Evolutionary conservation across 306 rosid genomes (phyloP).

Genomic region (Vigna angularis): DNA sequence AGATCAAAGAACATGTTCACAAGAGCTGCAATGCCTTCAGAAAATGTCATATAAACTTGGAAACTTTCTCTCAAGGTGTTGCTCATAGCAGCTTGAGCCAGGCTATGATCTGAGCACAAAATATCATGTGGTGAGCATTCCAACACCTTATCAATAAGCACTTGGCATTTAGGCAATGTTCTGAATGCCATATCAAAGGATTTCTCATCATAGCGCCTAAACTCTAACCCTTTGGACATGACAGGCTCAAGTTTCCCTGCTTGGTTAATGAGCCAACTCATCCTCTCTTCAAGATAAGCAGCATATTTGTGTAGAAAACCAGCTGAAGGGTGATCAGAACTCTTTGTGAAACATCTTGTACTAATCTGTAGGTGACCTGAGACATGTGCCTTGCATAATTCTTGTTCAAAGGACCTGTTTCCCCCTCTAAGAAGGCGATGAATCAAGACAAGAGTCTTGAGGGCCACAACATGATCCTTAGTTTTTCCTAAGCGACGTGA

Average conservation of each 20-base stretch:
- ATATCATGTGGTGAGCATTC: constrained; percentile 54
- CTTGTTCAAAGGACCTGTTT: constrained; percentile 61
- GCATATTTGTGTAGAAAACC: constrained; percentile 57
- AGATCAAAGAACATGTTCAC: constrained; percentile 64
- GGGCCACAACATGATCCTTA: constrained; percentile 59
- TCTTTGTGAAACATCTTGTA: constrained; percentile 46
- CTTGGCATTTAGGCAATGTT: constrained; percentile 62
- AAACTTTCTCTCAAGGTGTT: constrained; percentile 67
- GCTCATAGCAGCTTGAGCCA: constrained; percentile 64
- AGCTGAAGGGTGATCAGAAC: constrained; percentile 46
- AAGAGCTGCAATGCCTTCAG: constrained; percentile 62
- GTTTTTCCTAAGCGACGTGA: constrained; percentile 62
- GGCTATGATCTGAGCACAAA: constrained; percentile 42
- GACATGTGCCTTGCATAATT: constrained; percentile 54
- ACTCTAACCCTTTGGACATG: constrained; percentile 56
- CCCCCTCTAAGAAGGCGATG: constrained; percentile 72
- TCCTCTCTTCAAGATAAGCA: constrained; percentile 63
- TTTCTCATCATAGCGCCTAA: constrained; percentile 60
- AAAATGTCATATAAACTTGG: constrained; percentile 58
- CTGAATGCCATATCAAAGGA: constrained; percentile 61
- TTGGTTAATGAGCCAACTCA: constrained; percentile 69
- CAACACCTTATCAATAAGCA: constrained; percentile 57
- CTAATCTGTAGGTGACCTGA: constrained; percentile 60
- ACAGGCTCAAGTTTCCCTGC: constrained; percentile 69
- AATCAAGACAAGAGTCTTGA: constrained; percentile 64